Evolutionary conservation across 306 rosid genomes (phyloP).

Genomic region (Ochetophila trinervis): DNA sequence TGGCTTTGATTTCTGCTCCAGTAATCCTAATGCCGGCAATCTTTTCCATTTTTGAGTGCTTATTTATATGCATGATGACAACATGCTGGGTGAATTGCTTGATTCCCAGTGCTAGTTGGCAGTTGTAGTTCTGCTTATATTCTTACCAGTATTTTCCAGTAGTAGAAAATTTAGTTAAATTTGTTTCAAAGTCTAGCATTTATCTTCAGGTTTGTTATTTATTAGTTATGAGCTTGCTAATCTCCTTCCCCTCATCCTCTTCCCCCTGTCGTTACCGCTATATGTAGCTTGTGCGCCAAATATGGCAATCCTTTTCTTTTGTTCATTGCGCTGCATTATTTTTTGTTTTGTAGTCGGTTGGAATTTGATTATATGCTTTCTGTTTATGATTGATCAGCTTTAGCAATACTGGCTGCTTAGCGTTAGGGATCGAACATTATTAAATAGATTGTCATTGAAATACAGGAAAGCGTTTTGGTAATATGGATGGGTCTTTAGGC

Average conservation of each 20-base stretch:
- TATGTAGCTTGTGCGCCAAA: constrained; percentile 23
- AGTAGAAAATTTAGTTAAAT: constrained; percentile 29
- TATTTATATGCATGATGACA: constrained; percentile 7
- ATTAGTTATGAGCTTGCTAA: constrained; percentile 30
- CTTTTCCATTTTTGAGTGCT: constrained; percentile 17
- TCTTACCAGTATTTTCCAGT: constrained; percentile 26
- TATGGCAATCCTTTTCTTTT: constrained; percentile 14
- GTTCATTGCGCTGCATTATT: constrained; percentile 5
- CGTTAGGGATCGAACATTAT: no score
- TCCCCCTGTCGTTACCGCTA: constrained; percentile 7
- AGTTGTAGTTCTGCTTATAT: constrained; percentile 34
- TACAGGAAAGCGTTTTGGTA: no score
- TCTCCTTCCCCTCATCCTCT: constrained; percentile 20
- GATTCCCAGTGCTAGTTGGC: constrained; percentile 35
- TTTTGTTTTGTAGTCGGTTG: background rate
- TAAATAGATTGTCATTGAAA: no score
- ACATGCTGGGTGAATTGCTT: constrained; percentile 30
- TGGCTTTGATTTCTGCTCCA: constrained; percentile 19
- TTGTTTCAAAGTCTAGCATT: constrained; percentile 28
- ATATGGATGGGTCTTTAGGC: no score
- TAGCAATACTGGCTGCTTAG: no score
- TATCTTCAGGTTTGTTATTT: constrained; percentile 33
- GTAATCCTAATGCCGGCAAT: constrained; percentile 17
- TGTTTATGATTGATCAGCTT: no score
- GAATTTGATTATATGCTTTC: no score